Conservation (phyloP, 768 basidiomycete genomes). For the Suillus plorans region DNA sequence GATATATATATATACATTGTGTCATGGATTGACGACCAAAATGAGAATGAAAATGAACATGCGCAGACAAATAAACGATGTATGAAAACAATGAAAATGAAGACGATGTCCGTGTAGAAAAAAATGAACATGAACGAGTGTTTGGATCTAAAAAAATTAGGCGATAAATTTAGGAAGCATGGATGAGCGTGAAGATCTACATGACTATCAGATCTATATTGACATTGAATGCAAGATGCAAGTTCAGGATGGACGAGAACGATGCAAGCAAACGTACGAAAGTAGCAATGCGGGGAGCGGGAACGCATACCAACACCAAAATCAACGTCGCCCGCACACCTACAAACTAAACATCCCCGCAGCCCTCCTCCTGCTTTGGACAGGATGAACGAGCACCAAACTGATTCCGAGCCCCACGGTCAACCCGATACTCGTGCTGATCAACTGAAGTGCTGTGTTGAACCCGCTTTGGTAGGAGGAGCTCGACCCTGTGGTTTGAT, state of each 20-base stretch:
- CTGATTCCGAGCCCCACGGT: conserved; percentile 78
- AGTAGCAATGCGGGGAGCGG: background rate
- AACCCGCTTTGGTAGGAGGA: conserved; percentile 68
- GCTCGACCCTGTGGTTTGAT: conserved; percentile 50
- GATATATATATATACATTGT: background rate
- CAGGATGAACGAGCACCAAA: conserved; percentile 63
- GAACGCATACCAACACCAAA: background rate
- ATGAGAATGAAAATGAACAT: background rate
- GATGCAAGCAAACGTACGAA: background rate
- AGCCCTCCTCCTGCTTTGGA: conserved; percentile 56
- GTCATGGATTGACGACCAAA: background rate
- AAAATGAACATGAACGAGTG: background rate
- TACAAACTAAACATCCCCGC: conserved; percentile 65
- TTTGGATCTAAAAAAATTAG: background rate
- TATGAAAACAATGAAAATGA: background rate
- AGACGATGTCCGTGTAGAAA: background rate
- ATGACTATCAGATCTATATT: background rate
- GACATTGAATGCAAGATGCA: background rate
- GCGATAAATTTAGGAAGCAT: background rate
- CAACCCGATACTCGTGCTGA: conserved; percentile 75
- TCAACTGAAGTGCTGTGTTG: conserved; percentile 71
- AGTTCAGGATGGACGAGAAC: background rate
- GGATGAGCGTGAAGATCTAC: background rate
- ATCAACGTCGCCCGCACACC: background rate
- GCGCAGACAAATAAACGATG: too few species aligned